Conservation (phyloP, 129 eudicot species). For the Helianthus tuberosus region DNA sequence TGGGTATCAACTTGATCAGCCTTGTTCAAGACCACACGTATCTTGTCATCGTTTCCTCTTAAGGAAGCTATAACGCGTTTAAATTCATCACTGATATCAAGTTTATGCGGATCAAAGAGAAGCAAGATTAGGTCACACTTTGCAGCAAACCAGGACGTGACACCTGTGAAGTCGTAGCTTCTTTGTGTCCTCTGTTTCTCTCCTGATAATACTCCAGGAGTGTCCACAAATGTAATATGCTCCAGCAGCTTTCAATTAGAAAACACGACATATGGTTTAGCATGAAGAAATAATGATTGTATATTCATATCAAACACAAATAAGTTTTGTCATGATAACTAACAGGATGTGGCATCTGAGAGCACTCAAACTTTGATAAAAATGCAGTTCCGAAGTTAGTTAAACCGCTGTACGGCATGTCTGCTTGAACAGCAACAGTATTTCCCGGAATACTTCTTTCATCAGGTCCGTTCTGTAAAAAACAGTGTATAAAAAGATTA, state of each 20-base stretch:
- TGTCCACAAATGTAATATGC: conserved; percentile 95
- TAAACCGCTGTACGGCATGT: conserved; percentile 94
- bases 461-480: conserved; percentile 86
- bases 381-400: conserved; percentile 90
- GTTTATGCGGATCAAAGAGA: conserved; percentile 95
- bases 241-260: conserved; percentile 67
- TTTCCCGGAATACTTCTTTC: conserved; percentile 98
- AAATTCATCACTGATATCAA: conserved; percentile 95
- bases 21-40: conserved; percentile 92
- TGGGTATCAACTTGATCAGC: conserved; percentile 99
- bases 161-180: conserved; percentile 98
- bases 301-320: not conserved
- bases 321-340: conserved; percentile 34
- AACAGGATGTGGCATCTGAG: conserved; percentile 98
- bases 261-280: not conserved
- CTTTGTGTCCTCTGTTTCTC: conserved; percentile 95
- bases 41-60: conserved; percentile 95
- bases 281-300: not conserved
- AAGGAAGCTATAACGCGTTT: conserved; percentile 88
- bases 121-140: conserved; percentile 90
- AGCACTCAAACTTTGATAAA: conserved; percentile 94
- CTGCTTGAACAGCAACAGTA: conserved; percentile 94
- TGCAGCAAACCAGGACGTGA: conserved; percentile 95
- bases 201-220: conserved; percentile 97
- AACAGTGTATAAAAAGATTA: not conserved